Conservation (phyloP, 305 asterid species). For the Fraxinus albicans region DNA sequence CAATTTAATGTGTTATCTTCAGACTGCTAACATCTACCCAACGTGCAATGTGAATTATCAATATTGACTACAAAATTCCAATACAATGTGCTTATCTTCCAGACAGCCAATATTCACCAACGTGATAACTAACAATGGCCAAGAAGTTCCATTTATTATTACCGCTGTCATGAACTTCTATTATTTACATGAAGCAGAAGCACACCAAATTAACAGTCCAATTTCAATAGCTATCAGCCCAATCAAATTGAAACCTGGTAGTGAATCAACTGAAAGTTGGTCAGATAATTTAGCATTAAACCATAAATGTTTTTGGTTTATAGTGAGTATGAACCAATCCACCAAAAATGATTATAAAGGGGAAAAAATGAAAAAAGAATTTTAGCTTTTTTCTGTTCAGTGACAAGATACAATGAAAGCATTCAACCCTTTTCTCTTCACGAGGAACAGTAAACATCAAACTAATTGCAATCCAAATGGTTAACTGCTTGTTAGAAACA, state of each 20-base stretch:
- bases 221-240: background rate
- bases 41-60: background rate
- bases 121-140: background rate
- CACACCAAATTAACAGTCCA: background rate
- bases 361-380: background rate
- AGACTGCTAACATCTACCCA: background rate
- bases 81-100: background rate
- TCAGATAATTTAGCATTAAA: background rate
- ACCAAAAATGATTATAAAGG: background rate
- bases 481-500: background rate
- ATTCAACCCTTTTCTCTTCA: background rate
- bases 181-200: background rate
- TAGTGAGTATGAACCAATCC: background rate
- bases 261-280: background rate
- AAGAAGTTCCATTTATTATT: background rate
- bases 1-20: background rate
- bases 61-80: background rate
- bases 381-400: background rate
- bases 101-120: background rate
- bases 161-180: background rate
- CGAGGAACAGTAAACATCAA: background rate
- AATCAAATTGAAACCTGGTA: background rate
- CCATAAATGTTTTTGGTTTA: background rate
- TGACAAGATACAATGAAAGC: background rate
- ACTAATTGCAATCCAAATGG: background rate